Percentiles rank a stretch among this genome's conserved stretches.
phyloP scores from a whole-genome alignment of 202 grass and related monocot genomes.

The Schoenoplectus tabernaemontani region DNA sequence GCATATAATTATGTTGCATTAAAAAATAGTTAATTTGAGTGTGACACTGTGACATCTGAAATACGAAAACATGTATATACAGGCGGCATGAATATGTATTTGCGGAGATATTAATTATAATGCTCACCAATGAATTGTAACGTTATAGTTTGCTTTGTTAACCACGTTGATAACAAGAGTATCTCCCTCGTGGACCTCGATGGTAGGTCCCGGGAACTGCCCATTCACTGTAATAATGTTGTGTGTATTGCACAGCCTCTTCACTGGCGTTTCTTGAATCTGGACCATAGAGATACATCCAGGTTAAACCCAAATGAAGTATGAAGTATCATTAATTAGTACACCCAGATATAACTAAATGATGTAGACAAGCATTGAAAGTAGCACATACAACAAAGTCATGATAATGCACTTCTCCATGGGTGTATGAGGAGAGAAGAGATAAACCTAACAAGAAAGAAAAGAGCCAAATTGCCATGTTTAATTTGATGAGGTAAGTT shows the following conservation, averaged over 20 bases:
- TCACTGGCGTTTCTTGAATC: conserved; percentile 69
- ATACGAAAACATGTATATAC: neutral
- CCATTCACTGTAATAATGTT: conserved; percentile 72
- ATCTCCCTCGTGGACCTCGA: conserved; percentile 63
- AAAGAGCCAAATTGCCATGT: conserved; percentile 24
- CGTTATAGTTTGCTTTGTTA: conserved; percentile 56
- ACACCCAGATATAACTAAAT: neutral
- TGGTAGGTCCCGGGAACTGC: conserved; percentile 60
- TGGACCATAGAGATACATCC: neutral
- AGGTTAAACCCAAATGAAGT: too few species aligned
- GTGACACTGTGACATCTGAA: neutral
- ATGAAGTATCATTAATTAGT: too few species aligned
- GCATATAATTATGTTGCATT: neutral
- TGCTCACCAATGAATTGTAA: conserved; percentile 69
- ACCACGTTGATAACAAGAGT: conserved; percentile 49
- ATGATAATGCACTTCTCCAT: conserved; percentile 59
- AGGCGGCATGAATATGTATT: neutral
- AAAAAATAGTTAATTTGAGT: neutral
- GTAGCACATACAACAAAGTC: conserved; percentile 57
- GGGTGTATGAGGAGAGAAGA: conserved; percentile 25
- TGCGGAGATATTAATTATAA: neutral
- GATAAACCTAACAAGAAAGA: conserved; percentile 8
- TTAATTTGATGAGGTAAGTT: conserved; percentile 13
- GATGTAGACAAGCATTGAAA: neutral
- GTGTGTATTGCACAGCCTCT: conserved; percentile 78